Base-by-base conservation (phyloP, 2,329 filamentous ascomycete genomes). In the Exophiala lecanii-corni region DNA sequence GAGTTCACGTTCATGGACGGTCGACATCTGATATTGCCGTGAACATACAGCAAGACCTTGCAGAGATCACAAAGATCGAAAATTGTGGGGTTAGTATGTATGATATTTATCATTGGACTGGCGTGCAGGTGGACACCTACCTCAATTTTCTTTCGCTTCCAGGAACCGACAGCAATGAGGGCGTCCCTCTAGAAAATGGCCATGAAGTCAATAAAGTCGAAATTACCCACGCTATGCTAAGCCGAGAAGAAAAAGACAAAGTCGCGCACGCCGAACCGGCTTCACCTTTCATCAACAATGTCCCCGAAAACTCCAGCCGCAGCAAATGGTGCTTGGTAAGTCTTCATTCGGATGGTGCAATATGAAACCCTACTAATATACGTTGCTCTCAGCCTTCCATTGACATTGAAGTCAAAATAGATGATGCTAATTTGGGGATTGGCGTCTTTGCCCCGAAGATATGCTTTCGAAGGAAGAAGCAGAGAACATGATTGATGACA, bases 41-140 rank as follows among this genome's bases (percentile, higher is more conserved):
- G 3, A 59, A 68, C 9, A 77, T 95, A 2, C 87, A 94, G 57
- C 55, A 57, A 0, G 86, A 94, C 55, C 63, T 95, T 0, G 68
- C 75, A 25, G 60, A 68, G 3, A 82, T 95, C 25, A 74, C 72
- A 15, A 71, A 54, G 18, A 63, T 65, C 2, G 73, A 70, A 35
- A 79, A 79, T 57, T 73, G 76, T 0, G 68, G 68, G 1, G 79
- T 79, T 0, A 79, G 79, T 1, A 66, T 95, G 1, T 78, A 77
- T 66, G 82, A 94, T 60, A 81, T 95, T 26, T 64, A 71, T 15
- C 62, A 72, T 12, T 95, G 88, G 88, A 91, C 86, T 0, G 84
- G 83, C 0, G 65, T 88, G 2, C 69, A 63, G 41, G 62, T 94
- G 1, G 76, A 85, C 54, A 80, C 76, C 0, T 91, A 86, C 65